These are phyloP conservation scores for Encephalitozoon hellem DNA, from an alignment of 371 early-diverging fungal species.

Conservation along the genomic window DNA sequence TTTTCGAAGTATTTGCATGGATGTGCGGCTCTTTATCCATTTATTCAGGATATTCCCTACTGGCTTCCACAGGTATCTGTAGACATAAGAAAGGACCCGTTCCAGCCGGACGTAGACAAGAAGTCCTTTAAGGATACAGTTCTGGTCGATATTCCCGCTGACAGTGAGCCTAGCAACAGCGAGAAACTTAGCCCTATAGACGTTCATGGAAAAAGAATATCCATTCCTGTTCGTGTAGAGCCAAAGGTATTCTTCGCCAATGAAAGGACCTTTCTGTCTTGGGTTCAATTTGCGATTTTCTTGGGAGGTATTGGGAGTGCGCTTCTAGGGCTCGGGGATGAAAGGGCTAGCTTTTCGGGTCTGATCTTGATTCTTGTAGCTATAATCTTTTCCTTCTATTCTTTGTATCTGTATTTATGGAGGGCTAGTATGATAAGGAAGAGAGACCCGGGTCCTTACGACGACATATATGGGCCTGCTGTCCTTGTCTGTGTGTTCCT, in stretches of 20 bases:
- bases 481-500: conserved; percentile 73
- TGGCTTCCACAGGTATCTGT: conserved; percentile 85
- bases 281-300: conserved; percentile 69
- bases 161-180: conserved; percentile 15
- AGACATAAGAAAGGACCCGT: conserved; percentile 49
- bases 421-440: conserved; percentile 66
- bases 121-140: conserved; percentile 28
- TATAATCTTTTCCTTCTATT: conserved; percentile 73
- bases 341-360: conserved; percentile 48
- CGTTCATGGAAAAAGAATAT: conserved; percentile 43
- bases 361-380: conserved; percentile 71
- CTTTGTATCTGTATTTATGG: conserved; percentile 79
- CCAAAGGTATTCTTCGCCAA: conserved; percentile 99
- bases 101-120: neutral
- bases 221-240: conserved; percentile 70
- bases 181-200: conserved; percentile 16
- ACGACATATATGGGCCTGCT: conserved; percentile 65
- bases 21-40: conserved; percentile 76
- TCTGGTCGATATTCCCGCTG: conserved; percentile 68
- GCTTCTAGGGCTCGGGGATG: conserved; percentile 61
- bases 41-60: conserved; percentile 81
- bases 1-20: conserved; percentile 97
- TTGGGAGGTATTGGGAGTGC: conserved; percentile 62
- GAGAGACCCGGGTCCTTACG: conserved; percentile 61
- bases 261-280: conserved; percentile 90